Conservation (phyloP, 805 yeast genomes). For the Teunomyces funiuensis region DNA sequence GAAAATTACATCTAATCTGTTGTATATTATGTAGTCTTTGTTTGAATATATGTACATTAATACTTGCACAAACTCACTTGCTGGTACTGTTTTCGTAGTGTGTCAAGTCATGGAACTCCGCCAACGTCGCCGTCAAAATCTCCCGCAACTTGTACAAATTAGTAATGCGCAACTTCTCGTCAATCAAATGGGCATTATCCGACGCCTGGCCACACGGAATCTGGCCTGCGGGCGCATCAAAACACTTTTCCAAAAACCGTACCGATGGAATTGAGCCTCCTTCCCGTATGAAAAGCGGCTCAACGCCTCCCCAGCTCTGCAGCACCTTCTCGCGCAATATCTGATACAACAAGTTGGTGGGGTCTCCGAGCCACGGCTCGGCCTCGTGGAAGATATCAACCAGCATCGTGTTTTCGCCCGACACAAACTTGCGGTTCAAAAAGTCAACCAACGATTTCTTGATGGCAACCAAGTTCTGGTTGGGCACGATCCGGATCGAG, state of each 20-base stretch:
- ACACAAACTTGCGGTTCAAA: slow-evolving; percentile 46
- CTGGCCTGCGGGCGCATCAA: slow-evolving; percentile 89
- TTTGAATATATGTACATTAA: too few relatives aligned
- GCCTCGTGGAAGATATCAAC: slow-evolving; percentile 77
- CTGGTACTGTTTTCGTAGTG: too few relatives aligned
- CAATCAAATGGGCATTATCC: slow-evolving; percentile 89
- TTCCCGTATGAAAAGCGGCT: slow-evolving; percentile 86
- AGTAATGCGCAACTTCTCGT: slow-evolving; percentile 78
- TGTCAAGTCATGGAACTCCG: too few relatives aligned
- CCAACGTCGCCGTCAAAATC: slow-evolving; percentile 56
- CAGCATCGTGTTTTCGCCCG: slow-evolving; percentile 60
- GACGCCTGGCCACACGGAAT: slow-evolving; percentile 95
- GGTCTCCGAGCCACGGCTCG: slow-evolving; percentile 95
- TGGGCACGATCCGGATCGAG: slow-evolving; percentile 87
- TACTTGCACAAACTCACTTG: too few relatives aligned
- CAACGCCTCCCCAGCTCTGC: slow-evolving; percentile 67
- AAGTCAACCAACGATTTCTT: slow-evolving; percentile 49
- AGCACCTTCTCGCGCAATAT: slow-evolving; percentile 61
- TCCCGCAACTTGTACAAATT: slow-evolving; percentile 74
- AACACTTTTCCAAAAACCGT: slow-evolving; percentile 75
- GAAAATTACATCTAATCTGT: too few relatives aligned
- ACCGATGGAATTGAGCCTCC: slow-evolving; percentile 97
- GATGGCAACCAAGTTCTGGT: slow-evolving; percentile 65
- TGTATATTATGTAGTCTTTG: too few relatives aligned
- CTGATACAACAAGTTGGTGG: slow-evolving; percentile 69